phyloP scores from a whole-genome alignment of 2,329 filamentous ascomycete species.

The Colletotrichum lentis region DNA sequence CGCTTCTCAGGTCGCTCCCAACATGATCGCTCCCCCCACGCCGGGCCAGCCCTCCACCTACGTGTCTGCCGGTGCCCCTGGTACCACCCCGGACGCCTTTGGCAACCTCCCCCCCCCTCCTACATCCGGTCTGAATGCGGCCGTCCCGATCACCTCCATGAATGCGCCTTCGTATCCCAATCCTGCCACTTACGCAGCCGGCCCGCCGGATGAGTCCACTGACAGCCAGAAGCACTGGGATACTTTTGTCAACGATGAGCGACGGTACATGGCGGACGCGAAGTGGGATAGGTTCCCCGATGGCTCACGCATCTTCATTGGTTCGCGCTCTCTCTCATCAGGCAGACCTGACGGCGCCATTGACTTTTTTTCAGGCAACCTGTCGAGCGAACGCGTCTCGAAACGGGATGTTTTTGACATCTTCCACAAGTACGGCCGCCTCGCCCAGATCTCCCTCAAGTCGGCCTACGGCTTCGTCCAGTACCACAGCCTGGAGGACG shows the following conservation, averaged over 20 bases:
- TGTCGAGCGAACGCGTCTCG: slow-evolving; percentile 90
- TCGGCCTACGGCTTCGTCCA: slow-evolving; percentile 97
- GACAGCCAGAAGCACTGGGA: slow-evolving; percentile 74
- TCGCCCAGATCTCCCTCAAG: slow-evolving; percentile 96
- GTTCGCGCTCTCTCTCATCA: slow-evolving; percentile 57
- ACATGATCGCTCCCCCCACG: slow-evolving; percentile 43
- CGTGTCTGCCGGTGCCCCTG: slow-evolving; percentile 43
- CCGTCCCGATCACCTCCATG: slow-evolving; percentile 44
- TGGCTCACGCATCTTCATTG: slow-evolving; percentile 81
- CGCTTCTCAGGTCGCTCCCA: slow-evolving; percentile 44
- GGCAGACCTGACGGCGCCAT: slow-evolving; percentile 39
- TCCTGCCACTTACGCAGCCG: slow-evolving; percentile 42
- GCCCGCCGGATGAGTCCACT: slow-evolving; percentile 47
- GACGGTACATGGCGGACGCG: slow-evolving; percentile 77
- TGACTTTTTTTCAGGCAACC: slow-evolving; percentile 69
- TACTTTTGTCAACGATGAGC: slow-evolving; percentile 75
- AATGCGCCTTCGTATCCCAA: slow-evolving; percentile 47
- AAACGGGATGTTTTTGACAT: slow-evolving; percentile 94
- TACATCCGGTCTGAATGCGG: slow-evolving; percentile 44
- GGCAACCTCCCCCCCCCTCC: slow-evolving; percentile 45
- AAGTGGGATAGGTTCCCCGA: slow-evolving; percentile 84
- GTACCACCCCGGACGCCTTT: slow-evolving; percentile 45
- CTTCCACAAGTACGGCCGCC: slow-evolving; percentile 83
- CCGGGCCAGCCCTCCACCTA: slow-evolving; percentile 48
- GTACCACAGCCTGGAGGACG: slow-evolving; percentile 80